Conservation (phyloP, 768 basidiomycete species). For the Epithele typhae region DNA sequence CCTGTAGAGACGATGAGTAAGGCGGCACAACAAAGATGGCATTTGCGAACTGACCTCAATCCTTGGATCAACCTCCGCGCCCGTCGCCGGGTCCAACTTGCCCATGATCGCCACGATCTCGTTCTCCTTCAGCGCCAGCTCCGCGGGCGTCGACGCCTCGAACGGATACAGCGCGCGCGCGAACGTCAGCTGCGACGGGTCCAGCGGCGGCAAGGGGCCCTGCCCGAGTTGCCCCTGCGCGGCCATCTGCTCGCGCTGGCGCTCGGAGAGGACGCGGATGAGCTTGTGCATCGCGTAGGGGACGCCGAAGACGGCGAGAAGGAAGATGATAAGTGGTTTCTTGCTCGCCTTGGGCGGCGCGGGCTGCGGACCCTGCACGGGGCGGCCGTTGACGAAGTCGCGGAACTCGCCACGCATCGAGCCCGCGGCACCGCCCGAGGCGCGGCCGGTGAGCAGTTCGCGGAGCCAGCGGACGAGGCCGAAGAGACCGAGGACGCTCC, state of each 20-base stretch:
- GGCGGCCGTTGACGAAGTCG: conserved; percentile 67
- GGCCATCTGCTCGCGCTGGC: conserved; percentile 38
- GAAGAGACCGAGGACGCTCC: conserved; percentile 90
- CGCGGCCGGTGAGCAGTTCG: conserved; percentile 49
- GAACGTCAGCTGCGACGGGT: conserved; percentile 79
- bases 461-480: conserved; percentile 85
- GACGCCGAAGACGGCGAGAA: conserved; percentile 88
- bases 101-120: conserved; percentile 92
- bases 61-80: conserved; percentile 63
- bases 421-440: conserved; percentile 28
- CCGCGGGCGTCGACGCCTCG: conserved; percentile 65
- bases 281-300: conserved; percentile 93
- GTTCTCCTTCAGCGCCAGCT: conserved; percentile 78
- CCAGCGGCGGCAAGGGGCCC: conserved; percentile 52
- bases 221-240: conserved; percentile 30
- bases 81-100: conserved; percentile 68
- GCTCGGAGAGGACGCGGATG: conserved; percentile 68
- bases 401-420: conserved; percentile 64
- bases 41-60: conserved; percentile 47
- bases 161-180: conserved; percentile 81
- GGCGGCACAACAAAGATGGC: not conserved
- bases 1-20: conserved; percentile 17
- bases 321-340: conserved; percentile 90
- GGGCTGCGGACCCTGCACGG: conserved; percentile 39
- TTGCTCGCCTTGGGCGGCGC: conserved; percentile 62